phyloP scores from a whole-genome alignment of 1,284 basidiomycete species.

The Austroboletus novae-zelandiae region DNA sequence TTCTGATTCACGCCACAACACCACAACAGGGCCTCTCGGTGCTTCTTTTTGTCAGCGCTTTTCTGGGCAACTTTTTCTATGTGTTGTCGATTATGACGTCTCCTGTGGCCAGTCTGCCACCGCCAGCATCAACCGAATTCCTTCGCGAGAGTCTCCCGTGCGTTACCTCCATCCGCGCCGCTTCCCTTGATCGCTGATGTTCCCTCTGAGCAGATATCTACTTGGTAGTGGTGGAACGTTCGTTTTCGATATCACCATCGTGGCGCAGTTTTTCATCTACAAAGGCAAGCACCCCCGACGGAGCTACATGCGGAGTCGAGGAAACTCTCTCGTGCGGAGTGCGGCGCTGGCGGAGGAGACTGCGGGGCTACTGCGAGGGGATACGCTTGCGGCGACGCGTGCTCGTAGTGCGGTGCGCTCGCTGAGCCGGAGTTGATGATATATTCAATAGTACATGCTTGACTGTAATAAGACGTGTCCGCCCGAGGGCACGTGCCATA shows the following conservation, averaged over 20 bases:
- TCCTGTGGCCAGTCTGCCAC: constrained; percentile 52
- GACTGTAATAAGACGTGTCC: neutral
- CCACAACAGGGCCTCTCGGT: constrained; percentile 78
- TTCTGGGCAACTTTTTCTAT: constrained; percentile 88
- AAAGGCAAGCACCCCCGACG: constrained; percentile 35
- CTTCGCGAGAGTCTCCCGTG: constrained; percentile 75
- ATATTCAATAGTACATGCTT: neutral
- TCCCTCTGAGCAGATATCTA: constrained; percentile 57
- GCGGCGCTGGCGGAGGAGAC: constrained; percentile 41
- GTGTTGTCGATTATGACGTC: constrained; percentile 80
- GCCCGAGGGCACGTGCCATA: constrained; percentile 18
- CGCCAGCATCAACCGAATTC: constrained; percentile 55
- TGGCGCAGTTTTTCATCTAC: constrained; percentile 58
- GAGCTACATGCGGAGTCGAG: constrained; percentile 27
- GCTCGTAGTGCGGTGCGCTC: constrained; percentile 15
- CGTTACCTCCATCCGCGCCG: constrained; percentile 31
- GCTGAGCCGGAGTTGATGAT: constrained; percentile 26
- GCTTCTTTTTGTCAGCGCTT: constrained; percentile 88
- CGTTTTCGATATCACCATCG: constrained; percentile 86
- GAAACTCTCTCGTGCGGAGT: constrained; percentile 28
- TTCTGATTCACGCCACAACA: constrained; percentile 28
- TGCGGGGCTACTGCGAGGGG: constrained; percentile 44
- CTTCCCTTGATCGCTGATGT: constrained; percentile 6
- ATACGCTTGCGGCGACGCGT: constrained; percentile 30
- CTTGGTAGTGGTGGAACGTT: constrained; percentile 87